Evolutionary conservation across 768 basidiomycete genomes (phyloP).

Genomic region (Agaricus blazei): DNA sequence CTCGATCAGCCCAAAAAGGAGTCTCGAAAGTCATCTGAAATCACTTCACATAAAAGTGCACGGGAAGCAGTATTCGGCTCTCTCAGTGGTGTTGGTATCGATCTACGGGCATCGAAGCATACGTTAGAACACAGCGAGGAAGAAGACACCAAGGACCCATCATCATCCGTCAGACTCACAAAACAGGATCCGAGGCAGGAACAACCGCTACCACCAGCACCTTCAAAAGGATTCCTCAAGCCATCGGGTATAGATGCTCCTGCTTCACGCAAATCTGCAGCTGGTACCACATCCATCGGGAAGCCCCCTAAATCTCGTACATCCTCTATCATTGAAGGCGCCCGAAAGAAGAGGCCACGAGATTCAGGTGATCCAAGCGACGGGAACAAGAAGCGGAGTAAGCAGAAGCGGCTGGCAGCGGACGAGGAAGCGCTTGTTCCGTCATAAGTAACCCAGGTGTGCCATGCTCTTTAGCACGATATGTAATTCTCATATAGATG

Average conservation of each 20-base stretch:
- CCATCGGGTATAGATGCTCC: slow-evolving; percentile 55
- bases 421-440: slow-evolving; percentile 14
- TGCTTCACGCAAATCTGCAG: slow-evolving; percentile 10
- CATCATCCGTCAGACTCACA: neutral
- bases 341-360: slow-evolving; percentile 23
- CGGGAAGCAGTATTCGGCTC: slow-evolving; percentile 42
- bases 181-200: neutral
- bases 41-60: slow-evolving; percentile 33
- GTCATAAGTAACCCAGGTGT: neutral
- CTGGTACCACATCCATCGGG: neutral
- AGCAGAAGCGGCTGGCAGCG: slow-evolving; percentile 21
- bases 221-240: slow-evolving; percentile 38
- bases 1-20: slow-evolving; percentile 5
- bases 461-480: neutral
- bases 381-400: slow-evolving; percentile 26
- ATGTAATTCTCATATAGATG: neutral
- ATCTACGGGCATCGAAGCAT: slow-evolving; percentile 32
- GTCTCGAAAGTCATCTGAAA: slow-evolving; percentile 11
- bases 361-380: slow-evolving; percentile 17
- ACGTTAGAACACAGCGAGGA: neutral
- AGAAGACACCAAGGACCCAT: neutral
- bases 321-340: slow-evolving; percentile 18
- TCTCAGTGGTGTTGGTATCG: slow-evolving; percentile 38
- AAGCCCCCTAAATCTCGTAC: slow-evolving; percentile 4
- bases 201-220: slow-evolving; percentile 11